These are phyloP conservation scores for Tuber borchii DNA, from an alignment of 495 filamentous ascomycete genomes.

Conservation along the genomic window DNA sequence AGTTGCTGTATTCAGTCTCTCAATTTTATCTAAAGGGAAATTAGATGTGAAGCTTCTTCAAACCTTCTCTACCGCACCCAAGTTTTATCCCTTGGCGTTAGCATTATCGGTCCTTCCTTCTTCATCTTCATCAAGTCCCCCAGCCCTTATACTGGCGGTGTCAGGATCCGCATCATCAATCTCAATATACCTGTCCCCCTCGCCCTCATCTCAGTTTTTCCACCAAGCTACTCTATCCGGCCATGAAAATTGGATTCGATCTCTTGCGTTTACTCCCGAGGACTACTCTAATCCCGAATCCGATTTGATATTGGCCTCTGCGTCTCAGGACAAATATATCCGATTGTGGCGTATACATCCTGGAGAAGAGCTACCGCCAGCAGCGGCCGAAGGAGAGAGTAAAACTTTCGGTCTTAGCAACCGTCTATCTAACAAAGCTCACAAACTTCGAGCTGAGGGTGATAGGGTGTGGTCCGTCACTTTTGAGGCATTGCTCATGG, in stretches of 20 bases:
- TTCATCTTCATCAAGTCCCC: conserved; percentile 46
- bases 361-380: conserved; percentile 55
- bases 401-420: conserved; percentile 39
- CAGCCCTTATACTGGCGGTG: conserved; percentile 63
- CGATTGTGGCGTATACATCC: conserved; percentile 82
- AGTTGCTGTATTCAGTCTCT: conserved; percentile 59
- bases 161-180: conserved; percentile 72
- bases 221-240: conserved; percentile 73
- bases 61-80: conserved; percentile 64
- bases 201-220: conserved; percentile 52
- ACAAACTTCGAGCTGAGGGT: conserved; percentile 56
- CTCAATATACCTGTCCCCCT: conserved; percentile 63
- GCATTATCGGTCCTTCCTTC: conserved; percentile 54
- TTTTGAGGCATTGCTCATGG: conserved; percentile 89
- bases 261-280: conserved; percentile 68
- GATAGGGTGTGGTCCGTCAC: conserved; percentile 66
- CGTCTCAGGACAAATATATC: conserved; percentile 96
- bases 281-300: conserved; percentile 46
- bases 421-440: conserved; percentile 76
- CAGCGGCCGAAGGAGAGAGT: conserved; percentile 45
- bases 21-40: conserved; percentile 42
- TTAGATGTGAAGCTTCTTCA: conserved; percentile 53
- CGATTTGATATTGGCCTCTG: conserved; percentile 81
- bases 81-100: conserved; percentile 71
- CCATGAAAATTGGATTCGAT: conserved; percentile 92